These are phyloP conservation scores for Lepidium campestre DNA, from an alignment of 441 rosid species.

Conservation along the genomic window DNA sequence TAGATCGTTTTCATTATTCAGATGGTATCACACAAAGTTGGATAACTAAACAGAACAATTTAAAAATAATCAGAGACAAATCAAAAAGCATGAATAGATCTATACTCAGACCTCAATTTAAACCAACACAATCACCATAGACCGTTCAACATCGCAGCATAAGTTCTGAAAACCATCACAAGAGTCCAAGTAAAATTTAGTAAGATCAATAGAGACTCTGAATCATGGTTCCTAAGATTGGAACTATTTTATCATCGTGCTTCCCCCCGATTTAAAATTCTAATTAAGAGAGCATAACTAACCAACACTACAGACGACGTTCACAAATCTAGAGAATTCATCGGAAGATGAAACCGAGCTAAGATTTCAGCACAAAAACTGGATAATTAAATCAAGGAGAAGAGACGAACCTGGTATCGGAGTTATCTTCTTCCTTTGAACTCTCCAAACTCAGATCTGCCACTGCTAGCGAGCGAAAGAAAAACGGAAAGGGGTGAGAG, in stretches of 20 bases:
- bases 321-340: neutral
- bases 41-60: no score
- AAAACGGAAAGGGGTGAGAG: neutral
- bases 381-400: neutral
- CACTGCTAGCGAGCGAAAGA: neutral
- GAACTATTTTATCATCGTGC: no score
- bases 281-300: neutral
- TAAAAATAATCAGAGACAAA: neutral
- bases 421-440: slow-evolving; percentile 10
- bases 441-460: slow-evolving; percentile 14
- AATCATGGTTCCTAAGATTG: neutral
- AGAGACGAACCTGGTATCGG: neutral
- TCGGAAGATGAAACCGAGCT: neutral
- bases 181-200: neutral
- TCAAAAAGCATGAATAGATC: neutral
- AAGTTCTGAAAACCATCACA: neutral
- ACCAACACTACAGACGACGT: neutral
- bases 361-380: neutral
- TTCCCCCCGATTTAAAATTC: neutral
- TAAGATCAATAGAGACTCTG: neutral
- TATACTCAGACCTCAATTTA: neutral
- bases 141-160: neutral
- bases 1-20: neutral
- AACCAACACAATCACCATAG: neutral
- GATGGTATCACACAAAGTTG: neutral